Base-by-base conservation (phyloP, 2,329 filamentous ascomycete species). In the Gnomoniopsis sp. region DNA sequence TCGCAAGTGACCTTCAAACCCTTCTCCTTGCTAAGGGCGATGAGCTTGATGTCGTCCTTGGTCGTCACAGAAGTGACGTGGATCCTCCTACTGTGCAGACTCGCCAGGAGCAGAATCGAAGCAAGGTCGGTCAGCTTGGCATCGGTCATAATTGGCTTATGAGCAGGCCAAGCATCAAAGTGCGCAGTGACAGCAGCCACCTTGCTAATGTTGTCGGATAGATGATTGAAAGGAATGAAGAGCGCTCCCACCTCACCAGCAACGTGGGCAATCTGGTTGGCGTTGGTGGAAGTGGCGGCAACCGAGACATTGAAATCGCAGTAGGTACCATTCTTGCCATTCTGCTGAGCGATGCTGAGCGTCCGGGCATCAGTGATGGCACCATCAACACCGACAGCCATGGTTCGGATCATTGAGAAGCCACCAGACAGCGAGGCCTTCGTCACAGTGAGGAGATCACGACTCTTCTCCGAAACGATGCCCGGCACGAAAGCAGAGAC, bases 261-360 rank as follows among this genome's bases (percentile, higher is more conserved):
- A 57, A 92, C 81, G 64, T 87, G 82, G 68, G 85, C 87, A 69
- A 93, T 88, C 74, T 91, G 87, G 65, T 89, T 84, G 17, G 88
- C 83, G 69, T 93, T 93, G 63, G 80, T 80, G 10, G 87, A 87
- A 23, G 89, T 91, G 34, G 88, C 88, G 41, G 86, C 84, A 63
- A 93, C 85, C 22, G 89, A 91, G 74, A 91, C 84, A 77, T 93
- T 93, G 79, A 86, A 93, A 72, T 93, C 89, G 68, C 88, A 91
- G 74, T 82, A 88, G 2, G 84, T 84, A 55, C 85, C 85, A 52
- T 78, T 77, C 71, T 87, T 86, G 66, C 83, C 85, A 71, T 89
- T 91, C 68, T 85, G 78, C 71, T 91, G 88, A 23, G 89, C 89
- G 62, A 84, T 77, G 73, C 87, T 89, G 59, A 93, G 72, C n/a